A percentile compares a stretch with the other conserved stretches of the same genome.
Conservation (phyloP, 2,329 filamentous ascomycete genomes). For the Diatrype stigma region DNA sequence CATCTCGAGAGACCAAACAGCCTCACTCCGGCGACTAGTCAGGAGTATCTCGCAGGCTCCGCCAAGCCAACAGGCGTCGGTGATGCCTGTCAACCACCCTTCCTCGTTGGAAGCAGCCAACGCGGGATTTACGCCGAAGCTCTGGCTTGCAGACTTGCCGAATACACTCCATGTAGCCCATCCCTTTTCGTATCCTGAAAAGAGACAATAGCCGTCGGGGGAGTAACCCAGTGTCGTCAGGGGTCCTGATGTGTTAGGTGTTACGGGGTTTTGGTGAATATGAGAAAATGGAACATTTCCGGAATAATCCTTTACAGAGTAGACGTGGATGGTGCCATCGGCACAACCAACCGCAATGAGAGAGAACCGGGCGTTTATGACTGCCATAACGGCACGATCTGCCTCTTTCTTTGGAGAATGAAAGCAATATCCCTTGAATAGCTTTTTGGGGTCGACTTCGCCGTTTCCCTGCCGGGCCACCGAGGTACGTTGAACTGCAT, state of each 20-base stretch:
- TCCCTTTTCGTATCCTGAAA: slow-evolving; percentile 85
- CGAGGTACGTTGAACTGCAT: slow-evolving; percentile 76
- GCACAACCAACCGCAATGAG: slow-evolving; percentile 81
- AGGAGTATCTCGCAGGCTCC: slow-evolving; percentile 83
- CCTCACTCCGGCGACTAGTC: slow-evolving; percentile 64
- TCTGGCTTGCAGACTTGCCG: slow-evolving; percentile 81
- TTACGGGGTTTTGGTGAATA: slow-evolving; percentile 65
- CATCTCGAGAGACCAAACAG: slow-evolving; percentile 85
- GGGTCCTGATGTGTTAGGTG: slow-evolving; percentile 61
- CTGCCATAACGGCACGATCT: slow-evolving; percentile 65
- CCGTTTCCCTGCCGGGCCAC: slow-evolving; percentile 33
- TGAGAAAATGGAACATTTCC: slow-evolving; percentile 91
- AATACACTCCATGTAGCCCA: slow-evolving; percentile 99
- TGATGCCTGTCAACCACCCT: slow-evolving; percentile 77
- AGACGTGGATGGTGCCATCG: slow-evolving; percentile 80
- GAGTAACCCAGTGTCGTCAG: slow-evolving; percentile 80
- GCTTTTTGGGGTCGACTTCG: slow-evolving; percentile 53
- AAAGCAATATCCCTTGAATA: slow-evolving; percentile 91
- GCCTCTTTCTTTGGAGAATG: slow-evolving; percentile 62
- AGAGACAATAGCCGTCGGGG: slow-evolving; percentile 92
- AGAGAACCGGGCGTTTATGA: slow-evolving; percentile 93
- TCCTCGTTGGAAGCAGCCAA: slow-evolving; percentile 68
- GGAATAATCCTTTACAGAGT: slow-evolving; percentile 86
- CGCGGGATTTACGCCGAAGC: slow-evolving; percentile 66
- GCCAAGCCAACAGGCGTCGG: slow-evolving; percentile 78